Conservation (phyloP, 805 yeast genomes). For the Maudiozyma turicensis region DNA sequence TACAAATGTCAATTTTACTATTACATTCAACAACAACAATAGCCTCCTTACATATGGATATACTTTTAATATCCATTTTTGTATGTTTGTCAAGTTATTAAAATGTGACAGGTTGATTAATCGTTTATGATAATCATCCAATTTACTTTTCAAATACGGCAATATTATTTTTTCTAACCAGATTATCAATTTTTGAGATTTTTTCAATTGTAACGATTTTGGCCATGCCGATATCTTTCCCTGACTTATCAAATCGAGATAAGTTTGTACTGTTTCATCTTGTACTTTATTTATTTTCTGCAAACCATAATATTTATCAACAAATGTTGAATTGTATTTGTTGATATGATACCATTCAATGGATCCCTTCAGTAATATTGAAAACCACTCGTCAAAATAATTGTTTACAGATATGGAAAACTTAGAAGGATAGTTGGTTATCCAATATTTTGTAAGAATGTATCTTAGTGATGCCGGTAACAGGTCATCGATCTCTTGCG, state of each 20-base stretch:
- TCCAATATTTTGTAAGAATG: constrained; percentile 63
- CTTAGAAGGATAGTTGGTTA: constrained; percentile 65
- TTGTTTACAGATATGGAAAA: constrained; percentile 50
- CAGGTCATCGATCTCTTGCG: constrained; percentile 66
- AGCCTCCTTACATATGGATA: constrained; percentile 52
- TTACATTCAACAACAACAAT: constrained; percentile 40
- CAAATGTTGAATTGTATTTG: constrained; percentile 75
- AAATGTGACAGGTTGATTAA: constrained; percentile 4
- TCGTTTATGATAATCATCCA: constrained; percentile 49
- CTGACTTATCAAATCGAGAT: constrained; percentile 1
- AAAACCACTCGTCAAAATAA: constrained; percentile 62
- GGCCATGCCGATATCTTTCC: constrained; percentile 12
- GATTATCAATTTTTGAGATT: constrained; percentile 43
- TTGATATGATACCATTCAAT: constrained; percentile 64
- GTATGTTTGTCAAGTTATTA: constrained; percentile 13
- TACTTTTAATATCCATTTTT: constrained; percentile 37
- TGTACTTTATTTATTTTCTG: constrained; percentile 40
- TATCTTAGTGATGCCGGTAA: constrained; percentile 77
- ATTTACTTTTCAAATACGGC: constrained; percentile 44
- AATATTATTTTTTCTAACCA: constrained; percentile 52
- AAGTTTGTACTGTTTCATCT: constrained; percentile 9
- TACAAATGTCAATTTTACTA: constrained; percentile 53
- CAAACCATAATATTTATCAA: constrained; percentile 87
- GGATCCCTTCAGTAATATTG: constrained; percentile 46
- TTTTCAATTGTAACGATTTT: constrained; percentile 36